Conservation (phyloP, 192 early-diverging fungal species). For the Entophlyctis luteolus region DNA sequence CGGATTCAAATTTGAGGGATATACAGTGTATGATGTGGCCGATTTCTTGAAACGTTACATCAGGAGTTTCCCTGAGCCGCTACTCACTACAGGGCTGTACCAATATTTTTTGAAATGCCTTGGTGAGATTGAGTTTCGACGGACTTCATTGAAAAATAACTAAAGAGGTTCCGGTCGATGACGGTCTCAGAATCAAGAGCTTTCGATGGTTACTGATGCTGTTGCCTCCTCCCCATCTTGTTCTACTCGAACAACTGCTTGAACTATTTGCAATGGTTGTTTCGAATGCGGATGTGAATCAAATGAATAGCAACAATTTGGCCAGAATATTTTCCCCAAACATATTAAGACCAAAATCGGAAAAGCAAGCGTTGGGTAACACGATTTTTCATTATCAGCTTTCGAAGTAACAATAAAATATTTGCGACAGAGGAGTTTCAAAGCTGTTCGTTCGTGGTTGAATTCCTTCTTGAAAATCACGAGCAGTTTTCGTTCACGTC, state of each 20-base stretch:
- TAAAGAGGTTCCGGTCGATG: constrained; percentile 43
- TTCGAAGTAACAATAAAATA: neutral
- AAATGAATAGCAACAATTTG: constrained; percentile 47
- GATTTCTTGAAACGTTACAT: constrained; percentile 48
- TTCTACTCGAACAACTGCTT: constrained; percentile 42
- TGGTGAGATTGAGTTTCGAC: constrained; percentile 10
- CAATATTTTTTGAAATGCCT: constrained; percentile 43
- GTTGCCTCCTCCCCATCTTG: constrained; percentile 42
- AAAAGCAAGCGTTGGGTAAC: constrained; percentile 35
- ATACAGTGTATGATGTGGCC: constrained; percentile 49
- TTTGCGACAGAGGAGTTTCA: constrained; percentile 42
- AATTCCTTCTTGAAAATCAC: constrained; percentile 42
- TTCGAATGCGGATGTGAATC: constrained; percentile 27
- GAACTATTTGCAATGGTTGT: constrained; percentile 37
- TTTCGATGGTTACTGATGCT: constrained; percentile 46
- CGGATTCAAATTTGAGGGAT: constrained; percentile 45
- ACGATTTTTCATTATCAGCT: neutral
- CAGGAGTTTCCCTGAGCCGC: constrained; percentile 45
- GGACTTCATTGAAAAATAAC: neutral
- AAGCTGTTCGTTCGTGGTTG: constrained; percentile 40
- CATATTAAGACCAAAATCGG: constrained; percentile 37
- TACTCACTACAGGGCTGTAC: constrained; percentile 45
- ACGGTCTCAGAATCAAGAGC: constrained; percentile 33
- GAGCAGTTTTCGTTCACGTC: constrained; percentile 35
- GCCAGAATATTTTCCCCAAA: constrained; percentile 48